Percentiles rank a stretch among this genome's conserved stretches.
Conservation (phyloP, 345 rosid genomes). For the Punica granatum region DNA sequence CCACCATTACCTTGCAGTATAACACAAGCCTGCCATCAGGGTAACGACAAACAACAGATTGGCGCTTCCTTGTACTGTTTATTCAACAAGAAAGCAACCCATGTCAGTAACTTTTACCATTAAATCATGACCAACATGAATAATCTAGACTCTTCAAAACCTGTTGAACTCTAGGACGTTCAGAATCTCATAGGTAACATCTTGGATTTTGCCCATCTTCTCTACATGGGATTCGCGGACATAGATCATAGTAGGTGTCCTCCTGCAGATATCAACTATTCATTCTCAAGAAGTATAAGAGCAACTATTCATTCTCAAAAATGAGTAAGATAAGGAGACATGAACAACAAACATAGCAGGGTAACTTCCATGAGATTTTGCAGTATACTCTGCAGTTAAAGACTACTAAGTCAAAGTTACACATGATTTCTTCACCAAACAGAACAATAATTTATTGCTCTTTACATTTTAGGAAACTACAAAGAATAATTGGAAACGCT, state of each 20-base stretch:
- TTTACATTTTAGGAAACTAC: background rate
- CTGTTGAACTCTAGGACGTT: slow-evolving; percentile 99
- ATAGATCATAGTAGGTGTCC: slow-evolving; percentile 86
- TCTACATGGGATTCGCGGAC: slow-evolving; percentile 98
- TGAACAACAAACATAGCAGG: background rate
- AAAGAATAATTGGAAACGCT: background rate
- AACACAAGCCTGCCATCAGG: slow-evolving; percentile 93
- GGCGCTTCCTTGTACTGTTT: slow-evolving; percentile 96
- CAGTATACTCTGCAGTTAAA: background rate
- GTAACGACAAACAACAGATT: slow-evolving; percentile 96
- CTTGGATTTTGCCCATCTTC: slow-evolving; percentile 85
- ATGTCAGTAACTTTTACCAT: background rate
- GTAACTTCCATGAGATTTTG: background rate
- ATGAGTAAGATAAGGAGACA: background rate
- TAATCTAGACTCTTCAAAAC: slow-evolving; percentile 25
- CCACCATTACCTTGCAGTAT: slow-evolving; percentile 77
- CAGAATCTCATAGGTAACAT: slow-evolving; percentile 81
- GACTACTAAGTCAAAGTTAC: background rate
- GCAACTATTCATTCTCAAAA: background rate
- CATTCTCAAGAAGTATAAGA: background rate
- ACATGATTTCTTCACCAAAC: background rate
- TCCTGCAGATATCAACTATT: slow-evolving; percentile 40
- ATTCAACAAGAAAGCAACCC: slow-evolving; percentile 1
- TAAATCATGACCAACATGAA: slow-evolving; percentile 3
- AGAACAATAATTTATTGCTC: background rate